Conservation (phyloP, 495 filamentous ascomycete species). For the Hypoxylon lenormandii region DNA sequence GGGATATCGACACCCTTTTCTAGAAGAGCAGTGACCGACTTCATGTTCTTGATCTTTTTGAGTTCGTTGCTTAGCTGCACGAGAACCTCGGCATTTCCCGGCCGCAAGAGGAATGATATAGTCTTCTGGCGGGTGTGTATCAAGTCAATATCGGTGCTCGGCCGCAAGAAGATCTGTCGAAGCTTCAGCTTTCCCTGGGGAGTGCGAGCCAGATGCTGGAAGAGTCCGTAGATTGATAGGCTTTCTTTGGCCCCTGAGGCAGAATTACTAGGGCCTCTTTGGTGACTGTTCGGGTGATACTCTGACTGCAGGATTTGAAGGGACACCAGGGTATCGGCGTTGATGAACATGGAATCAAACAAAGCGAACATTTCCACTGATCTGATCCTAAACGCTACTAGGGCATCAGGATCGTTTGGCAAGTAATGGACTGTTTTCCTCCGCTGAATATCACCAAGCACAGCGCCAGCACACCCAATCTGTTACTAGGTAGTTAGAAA, state of each 20-base stretch:
- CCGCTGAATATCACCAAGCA: conserved; percentile 82
- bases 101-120: conserved; percentile 74
- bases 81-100: conserved; percentile 72
- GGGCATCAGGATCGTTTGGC: conserved; percentile 64
- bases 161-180: conserved; percentile 85
- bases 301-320: conserved; percentile 89
- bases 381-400: conserved; percentile 68
- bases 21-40: conserved; percentile 74
- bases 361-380: conserved; percentile 82
- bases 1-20: conserved; percentile 78
- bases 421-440: conserved; percentile 71
- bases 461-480: conserved; percentile 83
- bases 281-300: conserved; percentile 84
- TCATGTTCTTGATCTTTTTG: conserved; percentile 82
- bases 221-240: conserved; percentile 88
- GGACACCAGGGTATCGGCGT: conserved; percentile 79
- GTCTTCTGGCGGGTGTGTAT: conserved; percentile 81
- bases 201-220: conserved; percentile 80
- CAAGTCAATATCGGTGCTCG: conserved; percentile 72
- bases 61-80: conserved; percentile 72
- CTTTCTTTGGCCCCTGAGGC: conserved; percentile 83
- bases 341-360: conserved; percentile 84
- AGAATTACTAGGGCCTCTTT: conserved; percentile 76
- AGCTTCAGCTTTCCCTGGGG: conserved; percentile 82
- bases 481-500: conserved; percentile 42